These are phyloP conservation scores for Trichosanthes cucumerina DNA, from an alignment of 306 rosid species.

Conservation along the genomic window DNA sequence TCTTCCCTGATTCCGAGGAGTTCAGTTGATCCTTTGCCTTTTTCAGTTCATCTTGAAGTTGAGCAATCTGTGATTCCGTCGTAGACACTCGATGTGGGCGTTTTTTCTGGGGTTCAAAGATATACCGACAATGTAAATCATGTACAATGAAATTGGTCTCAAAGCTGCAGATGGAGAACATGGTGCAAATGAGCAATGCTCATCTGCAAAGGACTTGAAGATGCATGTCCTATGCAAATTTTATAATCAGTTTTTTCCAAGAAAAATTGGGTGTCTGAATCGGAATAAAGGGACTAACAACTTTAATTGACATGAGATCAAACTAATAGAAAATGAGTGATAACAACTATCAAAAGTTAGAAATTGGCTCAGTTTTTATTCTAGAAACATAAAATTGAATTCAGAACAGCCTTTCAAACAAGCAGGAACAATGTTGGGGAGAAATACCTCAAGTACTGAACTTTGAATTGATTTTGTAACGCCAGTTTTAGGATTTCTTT, in stretches of 20 bases:
- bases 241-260: not conserved
- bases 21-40: constrained; percentile 59
- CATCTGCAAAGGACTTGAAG: not conserved
- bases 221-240: not conserved
- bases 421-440: not conserved
- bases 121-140: not conserved
- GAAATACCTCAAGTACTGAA: constrained; percentile 56
- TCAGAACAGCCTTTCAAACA: not conserved
- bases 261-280: not conserved
- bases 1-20: constrained; percentile 51
- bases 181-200: not conserved
- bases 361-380: not conserved
- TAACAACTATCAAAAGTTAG: not conserved
- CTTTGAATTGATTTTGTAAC: constrained; percentile 50
- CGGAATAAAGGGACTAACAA: not conserved
- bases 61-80: constrained; percentile 50
- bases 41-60: constrained; percentile 69
- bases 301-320: not conserved
- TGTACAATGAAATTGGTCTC: not conserved
- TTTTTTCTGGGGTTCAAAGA: constrained; percentile 42
- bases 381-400: not conserved
- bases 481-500: constrained; percentile 35
- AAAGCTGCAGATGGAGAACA: not conserved
- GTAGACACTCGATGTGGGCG: constrained; percentile 43
- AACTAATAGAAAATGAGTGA: not conserved